Conservation (phyloP, 257 asterid species). For the Plantago elongata region DNA sequence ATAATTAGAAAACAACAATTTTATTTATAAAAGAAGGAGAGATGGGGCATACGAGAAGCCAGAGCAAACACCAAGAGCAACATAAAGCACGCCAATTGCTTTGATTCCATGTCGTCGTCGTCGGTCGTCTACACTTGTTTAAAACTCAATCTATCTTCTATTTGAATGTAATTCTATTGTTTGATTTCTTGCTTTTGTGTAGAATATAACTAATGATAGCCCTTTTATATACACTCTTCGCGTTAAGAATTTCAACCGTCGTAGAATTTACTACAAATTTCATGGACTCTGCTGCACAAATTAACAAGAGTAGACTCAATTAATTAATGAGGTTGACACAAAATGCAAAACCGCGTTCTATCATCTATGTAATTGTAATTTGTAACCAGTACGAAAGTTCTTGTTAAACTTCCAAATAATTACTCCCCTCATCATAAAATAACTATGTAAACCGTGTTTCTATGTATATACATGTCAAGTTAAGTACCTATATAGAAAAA, state of each 20-base stretch:
- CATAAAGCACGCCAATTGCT: conserved; percentile 7
- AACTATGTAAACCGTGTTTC: too few relatives aligned
- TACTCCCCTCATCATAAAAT: too few relatives aligned
- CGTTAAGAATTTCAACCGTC: not conserved
- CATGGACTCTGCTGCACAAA: conserved; percentile 1
- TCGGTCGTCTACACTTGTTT: not conserved
- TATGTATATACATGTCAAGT: too few relatives aligned
- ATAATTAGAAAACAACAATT: not conserved
- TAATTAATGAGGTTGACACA: not conserved
- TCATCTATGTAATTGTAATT: too few relatives aligned
- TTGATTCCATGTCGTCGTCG: conserved; percentile 11
- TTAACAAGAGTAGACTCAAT: not conserved
- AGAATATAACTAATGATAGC: not conserved
- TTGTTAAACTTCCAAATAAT: too few relatives aligned
- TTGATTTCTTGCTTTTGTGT: not conserved
- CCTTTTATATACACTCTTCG: not conserved
- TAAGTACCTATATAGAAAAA: too few relatives aligned
- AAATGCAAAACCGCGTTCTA: too few relatives aligned
- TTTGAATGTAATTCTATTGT: not conserved
- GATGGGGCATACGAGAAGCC: conserved; percentile 17
- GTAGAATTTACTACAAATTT: not conserved
- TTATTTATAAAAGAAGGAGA: conserved; percentile 3
- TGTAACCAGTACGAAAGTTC: too few relatives aligned
- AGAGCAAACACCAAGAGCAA: conserved; percentile 18
- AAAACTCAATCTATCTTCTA: not conserved